Evolutionary conservation across 148 eudicot genomes (phyloP).

Genomic region (Diospyros kaki): DNA sequence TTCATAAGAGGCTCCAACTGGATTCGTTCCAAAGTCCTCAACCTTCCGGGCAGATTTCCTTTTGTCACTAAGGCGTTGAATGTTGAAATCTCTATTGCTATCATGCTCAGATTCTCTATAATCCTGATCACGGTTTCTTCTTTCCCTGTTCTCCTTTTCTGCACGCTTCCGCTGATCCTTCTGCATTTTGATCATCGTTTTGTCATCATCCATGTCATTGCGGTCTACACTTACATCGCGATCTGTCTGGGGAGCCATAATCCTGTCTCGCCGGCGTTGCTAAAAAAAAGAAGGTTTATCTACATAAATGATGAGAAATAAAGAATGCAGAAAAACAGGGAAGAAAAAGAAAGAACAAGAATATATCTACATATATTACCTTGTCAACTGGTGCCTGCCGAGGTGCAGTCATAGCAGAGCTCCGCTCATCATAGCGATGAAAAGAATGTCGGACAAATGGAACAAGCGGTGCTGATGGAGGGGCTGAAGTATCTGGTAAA

Average conservation of each 20-base stretch:
- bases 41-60: constrained; percentile 60
- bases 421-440: constrained; percentile 57
- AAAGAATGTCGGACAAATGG: constrained; percentile 45
- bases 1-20: constrained; percentile 37
- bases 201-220: constrained; percentile 70
- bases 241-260: constrained; percentile 49
- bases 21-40: constrained; percentile 49
- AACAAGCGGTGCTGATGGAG: constrained; percentile 48
- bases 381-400: constrained; percentile 60
- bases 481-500: constrained; percentile 78
- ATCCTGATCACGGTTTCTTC: constrained; percentile 60
- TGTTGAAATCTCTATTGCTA: constrained; percentile 43
- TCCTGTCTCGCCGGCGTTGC: constrained; percentile 77
- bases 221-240: constrained; percentile 63
- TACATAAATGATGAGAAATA: constrained; percentile 1
- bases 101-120: constrained; percentile 66
- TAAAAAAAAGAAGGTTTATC: constrained; percentile 15
- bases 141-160: constrained; percentile 76
- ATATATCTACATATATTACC: constrained; percentile 26
- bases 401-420: constrained; percentile 45
- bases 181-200: constrained; percentile 51
- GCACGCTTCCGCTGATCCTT: constrained; percentile 75
- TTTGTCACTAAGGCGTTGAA: constrained; percentile 61
- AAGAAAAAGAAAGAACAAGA: background rate
- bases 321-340: background rate